These are phyloP conservation scores for Leucocoprinus leucothites DNA, from an alignment of 768 basidiomycete species.

Conservation along the genomic window DNA sequence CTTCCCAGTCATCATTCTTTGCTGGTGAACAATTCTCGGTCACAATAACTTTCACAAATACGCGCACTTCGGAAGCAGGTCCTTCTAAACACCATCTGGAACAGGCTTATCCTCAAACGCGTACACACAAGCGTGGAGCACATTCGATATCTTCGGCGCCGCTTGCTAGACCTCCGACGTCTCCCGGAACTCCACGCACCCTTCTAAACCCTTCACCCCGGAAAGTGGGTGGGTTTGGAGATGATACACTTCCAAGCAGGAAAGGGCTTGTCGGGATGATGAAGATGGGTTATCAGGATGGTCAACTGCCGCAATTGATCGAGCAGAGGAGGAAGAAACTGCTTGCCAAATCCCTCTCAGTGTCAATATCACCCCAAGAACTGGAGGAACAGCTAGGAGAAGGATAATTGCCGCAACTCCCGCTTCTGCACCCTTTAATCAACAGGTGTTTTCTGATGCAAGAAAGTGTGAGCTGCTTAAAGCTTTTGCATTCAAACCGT, in stretches of 20 bases:
- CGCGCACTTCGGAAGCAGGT: slow-evolving; percentile 48
- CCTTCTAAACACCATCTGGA: slow-evolving; percentile 22
- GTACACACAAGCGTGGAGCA: slow-evolving; percentile 57
- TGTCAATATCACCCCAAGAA: slow-evolving; percentile 55
- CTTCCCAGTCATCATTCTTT: slow-evolving; percentile 87
- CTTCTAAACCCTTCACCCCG: slow-evolving; percentile 20
- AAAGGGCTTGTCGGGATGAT: slow-evolving; percentile 55
- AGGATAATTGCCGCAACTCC: slow-evolving; percentile 18
- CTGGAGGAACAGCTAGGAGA: slow-evolving; percentile 33
- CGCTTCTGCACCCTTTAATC: slow-evolving; percentile 28
- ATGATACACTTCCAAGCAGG: slow-evolving; percentile 20
- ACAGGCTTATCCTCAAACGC: slow-evolving; percentile 12
- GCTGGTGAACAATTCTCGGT: slow-evolving; percentile 88
- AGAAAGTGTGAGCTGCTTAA: slow-evolving; percentile 18
- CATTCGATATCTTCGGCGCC: slow-evolving; percentile 86
- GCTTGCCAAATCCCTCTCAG: slow-evolving; percentile 63
- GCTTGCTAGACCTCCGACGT: slow-evolving; percentile 77
- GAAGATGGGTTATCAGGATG: slow-evolving; percentile 19
- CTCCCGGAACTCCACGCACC: slow-evolving; percentile 58
- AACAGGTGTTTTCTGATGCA: slow-evolving; percentile 22
- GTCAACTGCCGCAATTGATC: slow-evolving; percentile 43
- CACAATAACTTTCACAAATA: slow-evolving; percentile 85
- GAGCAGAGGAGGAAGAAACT: slow-evolving; percentile 53
- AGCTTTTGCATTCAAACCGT: slow-evolving; percentile 2
- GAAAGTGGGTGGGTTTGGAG: slow-evolving; percentile 10